phyloP scores from a whole-genome alignment of 2,329 filamentous ascomycete genomes.

The Fusarium nurragi region DNA sequence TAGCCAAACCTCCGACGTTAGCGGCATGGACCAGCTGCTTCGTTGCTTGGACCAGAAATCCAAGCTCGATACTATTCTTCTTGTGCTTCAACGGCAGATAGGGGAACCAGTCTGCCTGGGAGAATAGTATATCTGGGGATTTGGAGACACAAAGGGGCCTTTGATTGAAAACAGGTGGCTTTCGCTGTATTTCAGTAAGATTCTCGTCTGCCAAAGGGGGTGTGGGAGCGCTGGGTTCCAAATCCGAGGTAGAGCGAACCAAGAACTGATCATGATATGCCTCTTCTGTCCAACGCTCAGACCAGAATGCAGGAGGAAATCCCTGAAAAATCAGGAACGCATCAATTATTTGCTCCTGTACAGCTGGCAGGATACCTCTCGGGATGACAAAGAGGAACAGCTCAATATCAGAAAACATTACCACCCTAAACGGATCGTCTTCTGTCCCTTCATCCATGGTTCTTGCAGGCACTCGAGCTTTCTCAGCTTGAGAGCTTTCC shows the following conservation, averaged over 20 bases:
- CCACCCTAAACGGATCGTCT: conserved; percentile 83
- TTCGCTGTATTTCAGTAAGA: conserved; percentile 38
- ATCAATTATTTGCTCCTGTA: conserved; percentile 66
- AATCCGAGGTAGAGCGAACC: neutral
- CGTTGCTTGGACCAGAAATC: conserved; percentile 64
- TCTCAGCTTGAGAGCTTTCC: conserved; percentile 62
- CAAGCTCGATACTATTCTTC: conserved; percentile 47
- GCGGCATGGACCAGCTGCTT: conserved; percentile 64
- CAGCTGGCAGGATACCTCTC: conserved; percentile 41
- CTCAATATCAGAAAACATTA: conserved; percentile 81
- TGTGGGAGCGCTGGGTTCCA: conserved; percentile 1
- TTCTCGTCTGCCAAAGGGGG: conserved; percentile 12
- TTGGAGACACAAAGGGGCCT: conserved; percentile 45
- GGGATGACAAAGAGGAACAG: conserved; percentile 67
- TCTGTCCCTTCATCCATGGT: conserved; percentile 78
- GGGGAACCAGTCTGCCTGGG: conserved; percentile 56
- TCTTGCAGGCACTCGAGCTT: conserved; percentile 71
- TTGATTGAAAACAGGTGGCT: conserved; percentile 46
- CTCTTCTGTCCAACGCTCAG: conserved; percentile 43
- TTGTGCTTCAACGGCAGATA: conserved; percentile 47
- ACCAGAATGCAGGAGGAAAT: conserved; percentile 62
- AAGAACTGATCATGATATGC: conserved; percentile 49
- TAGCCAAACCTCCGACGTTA: conserved; percentile 58
- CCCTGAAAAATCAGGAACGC: conserved; percentile 76
- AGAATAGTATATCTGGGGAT: conserved; percentile 65